A percentile compares a stretch with the other conserved stretches of the same genome.
Evolutionary conservation across 2,329 filamentous ascomycete species (phyloP).

Genomic region (Pestalotiopsis sp.): DNA sequence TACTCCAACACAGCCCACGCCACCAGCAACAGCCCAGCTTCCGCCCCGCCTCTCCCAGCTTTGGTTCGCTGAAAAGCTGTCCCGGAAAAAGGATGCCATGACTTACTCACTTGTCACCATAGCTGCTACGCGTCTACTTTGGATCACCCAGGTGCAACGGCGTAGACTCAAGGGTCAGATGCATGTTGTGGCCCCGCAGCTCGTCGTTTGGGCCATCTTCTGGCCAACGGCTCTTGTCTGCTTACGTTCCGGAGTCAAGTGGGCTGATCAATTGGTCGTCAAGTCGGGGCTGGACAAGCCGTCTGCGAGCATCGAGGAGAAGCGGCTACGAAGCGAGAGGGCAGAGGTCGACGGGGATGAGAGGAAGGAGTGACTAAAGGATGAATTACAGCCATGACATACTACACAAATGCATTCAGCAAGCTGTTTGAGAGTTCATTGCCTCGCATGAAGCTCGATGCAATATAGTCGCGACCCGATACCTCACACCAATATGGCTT

Average conservation of each 20-base stretch:
- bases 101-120: conserved; percentile 6
- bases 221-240: conserved; percentile 13
- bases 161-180: not conserved
- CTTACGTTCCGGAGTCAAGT: conserved; percentile 12
- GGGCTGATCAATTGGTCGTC: conserved; percentile 12
- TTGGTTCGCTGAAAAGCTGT: conserved; percentile 13
- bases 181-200: conserved; percentile 5
- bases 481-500: no score
- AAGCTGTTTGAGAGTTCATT: no score
- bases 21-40: conserved; percentile 3
- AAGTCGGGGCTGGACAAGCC: conserved; percentile 12
- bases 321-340: not conserved
- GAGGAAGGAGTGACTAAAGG: not conserved
- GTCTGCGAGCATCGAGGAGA: not conserved
- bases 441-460: no score
- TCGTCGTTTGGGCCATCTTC: conserved; percentile 17
- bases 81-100: conserved; percentile 8
- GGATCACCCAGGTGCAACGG: conserved; percentile 6
- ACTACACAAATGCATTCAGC: no score
- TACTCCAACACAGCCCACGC: not conserved
- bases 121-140: not conserved
- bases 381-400: not conserved
- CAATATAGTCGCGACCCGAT: no score
- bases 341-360: conserved; percentile 8
- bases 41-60: conserved; percentile 10